Base-by-base conservation (phyloP, 352 stramenopile genomes). In the Pythium utonaiense region DNA sequence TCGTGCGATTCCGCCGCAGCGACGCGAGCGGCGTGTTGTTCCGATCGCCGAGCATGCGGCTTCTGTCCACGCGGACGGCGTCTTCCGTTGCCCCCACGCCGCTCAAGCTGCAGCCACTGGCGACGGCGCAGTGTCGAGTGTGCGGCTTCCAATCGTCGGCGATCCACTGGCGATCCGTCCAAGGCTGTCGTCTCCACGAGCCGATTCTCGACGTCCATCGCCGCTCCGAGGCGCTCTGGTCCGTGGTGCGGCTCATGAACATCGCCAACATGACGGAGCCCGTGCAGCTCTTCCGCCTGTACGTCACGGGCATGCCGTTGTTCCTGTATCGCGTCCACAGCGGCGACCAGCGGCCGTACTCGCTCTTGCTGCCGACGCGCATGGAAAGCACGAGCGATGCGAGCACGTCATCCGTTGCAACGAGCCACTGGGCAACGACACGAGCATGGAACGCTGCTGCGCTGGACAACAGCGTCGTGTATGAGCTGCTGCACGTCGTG, bases 251-350 rank as follows among this genome's bases (percentile, higher is more conserved):
- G 3, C 64, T 78, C 44, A 67, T 56, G 24, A 75, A 78, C 47
- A 68, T 78, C 24, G 64, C 53, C 27, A 41, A 65, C 21, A 64
- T 78, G 48, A 69, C 67, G 1, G 70, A 78, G 12, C 70, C 70
- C 16, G 31, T 70, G 31, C 49, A 53, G 30, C 57, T 75, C 12
- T 14, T 70, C 19, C 64, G 47, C 3, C 10, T 77, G 17, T 66
- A 53, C 19, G 27, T 67, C 7, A 16, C 63, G 5, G 70, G 67
- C 0, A 19, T 22, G 3, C 31, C 33, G 30, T 25, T 77, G 28
- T 74, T 60, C 21, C 6, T 77, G 14, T 73, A 73, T 13, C 52
- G 60, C 22, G 42, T 71, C 53, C 45, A 60, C 42, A 55, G 51
- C 6, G 24, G 6, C 27, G 5, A 42, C 14, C 21, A 25, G 8